Base-by-base conservation (phyloP, 2,329 filamentous ascomycete genomes). In the Colletotrichum coccodes region DNA sequence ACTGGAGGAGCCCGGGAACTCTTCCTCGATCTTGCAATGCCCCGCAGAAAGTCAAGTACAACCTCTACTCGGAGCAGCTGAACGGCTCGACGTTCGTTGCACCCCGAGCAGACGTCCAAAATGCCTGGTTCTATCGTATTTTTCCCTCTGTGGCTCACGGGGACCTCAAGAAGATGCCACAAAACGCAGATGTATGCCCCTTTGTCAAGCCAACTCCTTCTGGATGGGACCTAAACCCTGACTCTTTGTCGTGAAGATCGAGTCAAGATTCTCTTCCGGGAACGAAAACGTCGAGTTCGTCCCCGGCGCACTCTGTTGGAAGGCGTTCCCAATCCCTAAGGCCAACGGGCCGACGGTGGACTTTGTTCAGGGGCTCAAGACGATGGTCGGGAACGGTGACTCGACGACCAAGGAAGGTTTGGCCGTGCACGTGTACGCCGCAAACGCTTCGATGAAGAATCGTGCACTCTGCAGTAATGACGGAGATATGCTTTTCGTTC, bases 401-500 rank as follows among this genome's bases (percentile, higher is more conserved):
- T 81, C 85, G 6, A 86, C 82, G n/a, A 77, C 84, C 32, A 77
- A 79, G 62, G 83, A 86, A 63, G 85, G 85, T 7, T 75, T 86
- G 26, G 84, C 84, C 4, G 76, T 84, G 1, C 84, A 86, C 71
- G 78, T 86, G 38, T 87, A 86, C 72, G 78, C 79, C 69, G 79
- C 83, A 71, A 86, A 85, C 70, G 73, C 75, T 1, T 80, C 76
- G 56, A 87, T 87, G 85, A 74, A 76, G 4, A 76, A 78, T 6
- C 76, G 81, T 40, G 82, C 84, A 0, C 85, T 85, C 70, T 81
- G 79, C 72, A 86, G 84, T 72, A 86, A 87, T 16, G 90, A 92
- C 70, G 90, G 90, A 6, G 90, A 92, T 73, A 86, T 90, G 72
- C 81, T 92, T 46, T 87, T 92, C 53, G 83, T 91, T 4, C 88